Base-by-base conservation (phyloP, 345 rosid genomes). In the Murraya paniculata region DNA sequence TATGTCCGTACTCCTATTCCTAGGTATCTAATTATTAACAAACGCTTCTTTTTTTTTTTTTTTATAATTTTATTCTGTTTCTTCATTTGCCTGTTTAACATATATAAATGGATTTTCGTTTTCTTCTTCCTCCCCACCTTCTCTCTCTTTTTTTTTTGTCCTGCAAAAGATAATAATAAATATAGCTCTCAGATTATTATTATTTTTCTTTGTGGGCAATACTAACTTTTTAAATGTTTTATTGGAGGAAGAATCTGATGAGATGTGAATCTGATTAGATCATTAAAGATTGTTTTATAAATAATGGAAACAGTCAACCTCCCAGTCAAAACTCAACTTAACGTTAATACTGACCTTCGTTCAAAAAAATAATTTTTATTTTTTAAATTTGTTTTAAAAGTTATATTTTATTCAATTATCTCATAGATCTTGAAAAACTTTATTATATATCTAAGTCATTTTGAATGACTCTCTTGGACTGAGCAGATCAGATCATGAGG, bases 1-100 rank as follows among this genome's bases (percentile, higher is more conserved):
- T 92, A 92, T 80, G 93, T 89, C 57, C 90, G 93, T 18, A 78
- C 83, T n/a, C 83, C 93, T 36, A 85, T 92, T 74, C 94, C 97
- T 33, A 86, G 89, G 91, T 91, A 68, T 13, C 21, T 6, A 3
- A 1, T 25, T 25, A 18, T 1, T 6, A 10, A 21, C 57, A 56
- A 33, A 36, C 58, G 5, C 27, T 7, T 48, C 24, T 36, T 21
- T 56, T 9, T 33, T 4, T n/a, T 28, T 59, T 2, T 8, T 25
- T 68, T 2, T 0, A 45, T 45, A 45, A n/a, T n/a, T n/a, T 45
- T 45, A 45, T 11, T 14, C 18, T 4, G 13, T 13, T 45, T 45
- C 16, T 41, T 41, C 2, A 41, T 41, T 41, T 41, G 50, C 50
- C 2, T 41, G 50, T 41, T 41, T 11, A 45, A 13, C 50, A 45